Evolutionary conservation across 169 alveolate genomes (phyloP).

Genomic region (Plasmodium chabaudi): DNA sequence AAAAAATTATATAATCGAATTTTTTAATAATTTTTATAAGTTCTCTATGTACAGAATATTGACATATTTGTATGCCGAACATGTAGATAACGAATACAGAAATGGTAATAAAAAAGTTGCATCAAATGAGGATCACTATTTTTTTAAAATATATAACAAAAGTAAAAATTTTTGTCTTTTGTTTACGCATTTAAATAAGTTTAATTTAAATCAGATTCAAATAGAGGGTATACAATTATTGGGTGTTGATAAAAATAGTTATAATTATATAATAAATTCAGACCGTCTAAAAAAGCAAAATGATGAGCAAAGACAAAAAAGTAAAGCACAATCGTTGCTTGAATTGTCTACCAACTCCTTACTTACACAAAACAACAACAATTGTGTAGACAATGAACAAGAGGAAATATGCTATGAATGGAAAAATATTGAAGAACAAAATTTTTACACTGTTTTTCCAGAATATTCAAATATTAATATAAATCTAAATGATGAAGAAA

Average conservation of each 20-base stretch:
- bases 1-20: not conserved
- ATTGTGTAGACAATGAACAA: not conserved
- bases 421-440: constrained; percentile 39
- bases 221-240: constrained; percentile 34
- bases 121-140: constrained; percentile 14
- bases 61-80: constrained; percentile 53
- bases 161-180: constrained; percentile 25
- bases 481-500: constrained; percentile 38
- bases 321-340: not conserved
- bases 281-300: constrained; percentile 29
- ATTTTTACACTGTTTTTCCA: constrained; percentile 45
- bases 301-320: not conserved
- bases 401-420: constrained; percentile 19
- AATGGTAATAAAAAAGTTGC: not conserved
- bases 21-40: constrained; percentile 11
- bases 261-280: constrained; percentile 29
- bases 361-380: too few species aligned
- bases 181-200: not conserved
- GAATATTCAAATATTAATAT: constrained; percentile 50
- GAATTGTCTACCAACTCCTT: not conserved
- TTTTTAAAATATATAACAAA: constrained; percentile 38
- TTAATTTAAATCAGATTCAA: constrained; percentile 31
- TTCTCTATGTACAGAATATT: constrained; percentile 17
- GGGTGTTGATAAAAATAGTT: constrained; percentile 45
- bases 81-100: constrained; percentile 43